A percentile compares a stretch with the other conserved stretches of the same genome.
Evolutionary conservation across 2,329 filamentous ascomycete species (phyloP).

Genomic region (Aureobasidium leucospermi): DNA sequence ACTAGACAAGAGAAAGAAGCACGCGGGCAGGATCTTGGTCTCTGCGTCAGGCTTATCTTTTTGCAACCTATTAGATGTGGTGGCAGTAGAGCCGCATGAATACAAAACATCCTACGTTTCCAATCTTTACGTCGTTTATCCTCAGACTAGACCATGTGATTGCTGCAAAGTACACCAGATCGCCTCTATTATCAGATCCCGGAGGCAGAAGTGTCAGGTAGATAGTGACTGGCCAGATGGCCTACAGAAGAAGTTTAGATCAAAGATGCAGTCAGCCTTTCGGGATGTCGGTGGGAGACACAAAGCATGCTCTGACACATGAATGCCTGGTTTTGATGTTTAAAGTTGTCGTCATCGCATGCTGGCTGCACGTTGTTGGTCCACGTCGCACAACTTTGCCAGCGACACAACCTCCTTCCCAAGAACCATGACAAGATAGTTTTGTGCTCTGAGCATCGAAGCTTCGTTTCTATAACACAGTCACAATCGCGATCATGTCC

Average conservation of each 20-base stretch:
- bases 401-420: background rate
- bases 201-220: background rate
- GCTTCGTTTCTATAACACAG: background rate
- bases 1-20: background rate
- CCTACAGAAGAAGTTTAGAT: background rate
- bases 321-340: background rate
- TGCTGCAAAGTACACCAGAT: background rate
- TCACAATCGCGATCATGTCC: slow-evolving; percentile 22
- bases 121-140: background rate
- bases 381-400: background rate
- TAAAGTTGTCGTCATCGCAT: background rate
- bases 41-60: background rate
- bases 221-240: background rate
- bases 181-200: background rate
- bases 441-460: background rate
- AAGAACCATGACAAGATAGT: background rate
- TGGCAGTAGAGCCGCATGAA: background rate
- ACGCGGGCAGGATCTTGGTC: background rate
- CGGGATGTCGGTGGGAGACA: background rate
- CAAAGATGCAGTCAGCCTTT: background rate
- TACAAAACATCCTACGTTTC: background rate
- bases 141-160: background rate
- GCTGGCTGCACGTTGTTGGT: slow-evolving; percentile 2
- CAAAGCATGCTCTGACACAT: background rate
- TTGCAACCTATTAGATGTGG: background rate